Evolutionary conservation across 2,329 filamentous ascomycete genomes (phyloP), one percentile per base, ranked within the genome.

Genomic region (Fusarium solani-melongenae): DNA sequence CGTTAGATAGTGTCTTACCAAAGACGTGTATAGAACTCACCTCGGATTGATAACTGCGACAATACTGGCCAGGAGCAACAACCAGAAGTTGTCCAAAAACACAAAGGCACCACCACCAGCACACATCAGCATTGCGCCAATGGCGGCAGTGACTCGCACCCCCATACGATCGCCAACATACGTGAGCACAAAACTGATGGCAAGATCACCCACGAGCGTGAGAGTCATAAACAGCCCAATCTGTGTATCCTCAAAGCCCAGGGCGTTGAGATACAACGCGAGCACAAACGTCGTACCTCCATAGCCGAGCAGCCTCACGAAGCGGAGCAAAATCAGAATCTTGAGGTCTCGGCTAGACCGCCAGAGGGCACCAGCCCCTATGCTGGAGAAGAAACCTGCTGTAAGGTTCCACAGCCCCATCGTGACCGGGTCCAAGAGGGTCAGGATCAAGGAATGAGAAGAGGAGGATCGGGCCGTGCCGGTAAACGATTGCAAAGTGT

Each of bases 151-250:
- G 4, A 64, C 44, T 4, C 74, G 39, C 9, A 75, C 67, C 0
- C 74, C 74, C 3, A 76, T 60, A 12, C 64, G 67, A 66, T 76
- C 74, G 0, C 72, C 74, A 2, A 76, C 46, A 31, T 68, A 76
- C 0, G 74, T 76, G 9, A 76, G 74, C 33, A 69, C 38, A 55
- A 73, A 75, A 57, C 74, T 75, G 15, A 76, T 76, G 61, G 70
- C 74, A n/a, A 76, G 62, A 33, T 76, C 74, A 2, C 74, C 74
- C 20, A 76, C 65, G 0, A 76, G 70, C 0, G 74, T 76, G 27
- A 76, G 17, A 7, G 74, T 76, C 74, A 76, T 76, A 22, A 76
- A 76, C 0, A 75, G 56, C 0, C 74, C 74, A 1, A 76, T 74
- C 6, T 76, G 67, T 1, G 66, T 44, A n/a, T 76, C 74, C 0